Evolutionary conservation across 75 land plant genomes (phyloP), one percentile per base, ranked within the genome.

Genomic region (Sequoiadendron giganteum): DNA sequence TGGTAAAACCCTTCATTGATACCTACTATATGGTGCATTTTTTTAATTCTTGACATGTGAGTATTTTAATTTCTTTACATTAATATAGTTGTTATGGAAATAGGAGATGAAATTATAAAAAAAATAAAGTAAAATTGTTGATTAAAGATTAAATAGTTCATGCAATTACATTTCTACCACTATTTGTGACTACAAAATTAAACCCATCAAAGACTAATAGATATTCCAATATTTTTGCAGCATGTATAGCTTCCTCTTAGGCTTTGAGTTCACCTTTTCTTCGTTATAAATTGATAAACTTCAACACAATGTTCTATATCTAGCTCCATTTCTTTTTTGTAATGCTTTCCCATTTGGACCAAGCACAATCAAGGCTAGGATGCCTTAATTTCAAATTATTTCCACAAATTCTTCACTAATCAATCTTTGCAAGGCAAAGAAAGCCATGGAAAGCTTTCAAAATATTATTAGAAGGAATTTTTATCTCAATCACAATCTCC

Each of bases 241-340:
- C 43, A 49, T 80, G 89, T 68, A 83, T 85, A 0, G 91, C 83
- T 39, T 92, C 91, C 77, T 91, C 91, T 32, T 90, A 90, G 83
- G 91, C 90, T 49, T 52, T 87, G 52, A 95, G 88, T 88, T 87
- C 90, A 16, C 36, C 90, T 85, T 83, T 88, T 95, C 65, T 93
- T 90, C 1, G 80, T 85, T 1, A 95, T 91, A 75, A 96, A 94
- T 19, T 96, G 96, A 86, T 90, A 96, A 1, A 91, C 94, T 15
- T 77, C 85, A 16, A 54, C 81, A 7, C 95, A 94, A 78, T 93
- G 86, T 43, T 90, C 89, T 16, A 90, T 91, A 13, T 94, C 87
- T 34, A 86, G 43, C n/a, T 91, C 91, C 84, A 86, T 86, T 0
- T 85, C 93, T 86, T 94, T 36, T 36, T 36, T 36, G 38, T 36